phyloP scores from a whole-genome alignment of 1,139 yeast species.

The Lodderomyces elongisporus region DNA sequence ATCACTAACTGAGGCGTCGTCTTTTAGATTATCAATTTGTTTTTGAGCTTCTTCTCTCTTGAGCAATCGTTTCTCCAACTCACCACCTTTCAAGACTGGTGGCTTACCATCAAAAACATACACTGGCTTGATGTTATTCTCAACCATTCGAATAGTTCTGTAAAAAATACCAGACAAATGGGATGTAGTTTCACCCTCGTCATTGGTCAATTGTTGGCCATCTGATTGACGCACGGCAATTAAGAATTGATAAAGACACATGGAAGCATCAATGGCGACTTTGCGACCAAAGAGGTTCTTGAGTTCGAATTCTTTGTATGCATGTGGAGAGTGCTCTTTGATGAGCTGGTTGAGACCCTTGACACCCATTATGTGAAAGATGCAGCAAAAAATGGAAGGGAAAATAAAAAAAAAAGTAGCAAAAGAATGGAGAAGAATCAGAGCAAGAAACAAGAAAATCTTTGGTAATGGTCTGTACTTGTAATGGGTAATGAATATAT shows the following conservation, averaged over 20 bases:
- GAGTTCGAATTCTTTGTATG: conserved; percentile 74
- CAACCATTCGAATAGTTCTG: conserved; percentile 83
- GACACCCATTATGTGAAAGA: conserved; percentile 59
- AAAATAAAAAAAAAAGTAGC: no score
- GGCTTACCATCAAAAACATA: conserved; percentile 97
- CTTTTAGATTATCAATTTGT: conserved; percentile 67
- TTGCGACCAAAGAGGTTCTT: conserved; percentile 87
- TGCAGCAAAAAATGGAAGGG: no score
- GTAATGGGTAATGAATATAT: no score
- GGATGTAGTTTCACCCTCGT: conserved; percentile 89
- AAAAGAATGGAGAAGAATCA: no score
- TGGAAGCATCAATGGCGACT: conserved; percentile 86
- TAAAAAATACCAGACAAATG: conserved; percentile 96
- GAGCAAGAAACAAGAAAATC: no score
- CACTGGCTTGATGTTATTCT: conserved; percentile 89
- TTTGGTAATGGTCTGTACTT: no score
- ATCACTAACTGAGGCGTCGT: conserved; percentile 76
- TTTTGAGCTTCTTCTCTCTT: conserved; percentile 81
- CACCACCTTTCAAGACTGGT: conserved; percentile 88
- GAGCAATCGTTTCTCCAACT: conserved; percentile 76
- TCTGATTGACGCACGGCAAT: conserved; percentile 96
- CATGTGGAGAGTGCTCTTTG: conserved; percentile 83
- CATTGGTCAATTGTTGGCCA: conserved; percentile 89
- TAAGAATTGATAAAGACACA: conserved; percentile 90
- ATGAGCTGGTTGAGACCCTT: conserved; percentile 76